Base-by-base conservation (phyloP, 73 alveolate species). In the Symbiodinium pilosum region DNA sequence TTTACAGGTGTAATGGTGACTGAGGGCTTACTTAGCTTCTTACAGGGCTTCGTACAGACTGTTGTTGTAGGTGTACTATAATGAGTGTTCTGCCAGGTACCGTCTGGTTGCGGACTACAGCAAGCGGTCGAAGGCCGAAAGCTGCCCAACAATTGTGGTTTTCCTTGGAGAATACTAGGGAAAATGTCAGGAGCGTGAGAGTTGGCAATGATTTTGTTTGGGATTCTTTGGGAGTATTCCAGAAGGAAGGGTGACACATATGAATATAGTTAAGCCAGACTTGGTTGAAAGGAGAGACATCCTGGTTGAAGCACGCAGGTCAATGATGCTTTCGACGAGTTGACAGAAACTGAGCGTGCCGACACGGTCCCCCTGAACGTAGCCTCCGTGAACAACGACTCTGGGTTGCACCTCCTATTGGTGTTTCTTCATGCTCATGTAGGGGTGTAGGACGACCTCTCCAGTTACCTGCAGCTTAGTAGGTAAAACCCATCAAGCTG, bases 41-140 rank as follows among this genome's bases (percentile, higher is more conserved):
- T n/a, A n/a, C n/a, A n/a, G n/a, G n/a, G n/a, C n/a, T n/a, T n/a
- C n/a, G n/a, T n/a, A n/a, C n/a, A n/a, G n/a, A n/a, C n/a, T n/a
- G n/a, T n/a, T n/a, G n/a, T n/a, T n/a, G n/a, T n/a, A n/a, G n/a
- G n/a, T n/a, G n/a, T n/a, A n/a, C n/a, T n/a, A n/a, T n/a, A n/a
- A n/a, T n/a, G n/a, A n/a, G n/a, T n/a, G n/a, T n/a, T 87, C 21
- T 87, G 94, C 44, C 64, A 87, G 97, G 51, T 91, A 91, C 36
- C 97, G 97, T 32, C 88, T 91, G 42, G 71, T 91, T 36, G 97
- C 97, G 41, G 97, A 91, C 97, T 91, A 91, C 77, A 69, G 68
- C 97, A 87, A 91, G 39, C 87, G 97, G 51, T 88, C 97, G n/a
- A n/a, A n/a, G n/a, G n/a, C n/a, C n/a, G n/a, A n/a, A n/a, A n/a